These are phyloP conservation scores for Trichoderma sp. DNA, from an alignment of 2,329 filamentous ascomycete genomes.

Conservation along the genomic window DNA sequence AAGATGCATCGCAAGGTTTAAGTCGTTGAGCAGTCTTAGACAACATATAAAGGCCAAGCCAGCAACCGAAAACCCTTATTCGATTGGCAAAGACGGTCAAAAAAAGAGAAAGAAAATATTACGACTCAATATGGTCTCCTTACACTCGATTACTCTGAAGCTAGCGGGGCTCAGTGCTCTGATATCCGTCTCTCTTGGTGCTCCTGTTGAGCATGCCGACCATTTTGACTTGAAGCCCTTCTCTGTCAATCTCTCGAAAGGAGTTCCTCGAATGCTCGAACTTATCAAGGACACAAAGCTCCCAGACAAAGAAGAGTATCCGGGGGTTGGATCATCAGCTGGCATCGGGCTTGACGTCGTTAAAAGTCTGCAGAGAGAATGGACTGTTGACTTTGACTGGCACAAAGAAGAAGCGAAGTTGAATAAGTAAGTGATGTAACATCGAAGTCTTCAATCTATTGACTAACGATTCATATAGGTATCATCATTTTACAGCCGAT, in stretches of 20 bases:
- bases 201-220: not conserved
- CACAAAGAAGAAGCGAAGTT: not conserved
- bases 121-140: not conserved
- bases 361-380: not conserved
- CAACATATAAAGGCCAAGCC: not conserved
- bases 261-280: not conserved
- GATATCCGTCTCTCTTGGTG: not conserved
- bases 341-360: not conserved
- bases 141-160: not conserved
- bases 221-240: not conserved
- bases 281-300: not conserved
- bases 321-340: not conserved
- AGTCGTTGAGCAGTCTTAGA: not conserved
- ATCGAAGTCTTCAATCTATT: no score
- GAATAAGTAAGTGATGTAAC: not conserved
- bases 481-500: not conserved
- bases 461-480: not conserved
- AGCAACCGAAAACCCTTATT: not conserved
- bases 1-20: not conserved
- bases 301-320: not conserved
- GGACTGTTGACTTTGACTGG: not conserved
- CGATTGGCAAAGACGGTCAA: not conserved
- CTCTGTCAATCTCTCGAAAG: not conserved
- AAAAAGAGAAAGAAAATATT: not conserved
- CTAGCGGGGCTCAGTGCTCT: not conserved